These are phyloP conservation scores for Ascosphaera acerosa DNA, from an alignment of 2,329 filamentous ascomycete genomes.

Conservation along the genomic window DNA sequence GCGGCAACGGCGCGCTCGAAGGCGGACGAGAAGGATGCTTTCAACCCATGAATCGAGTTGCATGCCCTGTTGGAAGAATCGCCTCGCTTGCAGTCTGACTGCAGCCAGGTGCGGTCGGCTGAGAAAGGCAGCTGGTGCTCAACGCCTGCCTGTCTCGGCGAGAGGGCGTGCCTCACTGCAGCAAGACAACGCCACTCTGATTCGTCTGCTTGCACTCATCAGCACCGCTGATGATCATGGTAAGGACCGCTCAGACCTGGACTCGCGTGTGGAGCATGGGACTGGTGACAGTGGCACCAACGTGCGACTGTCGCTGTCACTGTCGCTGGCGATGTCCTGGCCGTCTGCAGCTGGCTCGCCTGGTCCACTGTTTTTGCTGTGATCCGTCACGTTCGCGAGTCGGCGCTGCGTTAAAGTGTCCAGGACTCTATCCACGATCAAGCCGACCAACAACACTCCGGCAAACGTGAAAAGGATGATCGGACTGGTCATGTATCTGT, in stretches of 20 bases:
- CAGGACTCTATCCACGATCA: slow-evolving; percentile 3
- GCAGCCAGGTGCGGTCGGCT: too few relatives aligned
- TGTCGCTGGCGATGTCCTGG: background rate
- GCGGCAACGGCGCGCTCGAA: too few relatives aligned
- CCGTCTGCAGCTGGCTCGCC: background rate
- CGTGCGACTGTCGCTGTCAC: background rate
- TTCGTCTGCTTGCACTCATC: too few relatives aligned
- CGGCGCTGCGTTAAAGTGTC: background rate
- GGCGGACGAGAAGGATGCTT: too few relatives aligned
- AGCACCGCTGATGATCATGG: too few relatives aligned
- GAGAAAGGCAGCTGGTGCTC: too few relatives aligned
- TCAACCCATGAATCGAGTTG: too few relatives aligned
- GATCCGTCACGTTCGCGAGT: background rate
- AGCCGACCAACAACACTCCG: slow-evolving; percentile 11
- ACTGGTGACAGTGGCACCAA: background rate
- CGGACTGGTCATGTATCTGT: slow-evolving; percentile 17
- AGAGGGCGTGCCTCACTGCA: too few relatives aligned
- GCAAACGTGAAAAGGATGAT: slow-evolving; percentile 15
- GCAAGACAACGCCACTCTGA: too few relatives aligned
- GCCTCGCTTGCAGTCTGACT: too few relatives aligned
- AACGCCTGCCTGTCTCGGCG: too few relatives aligned
- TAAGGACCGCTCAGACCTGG: background rate
- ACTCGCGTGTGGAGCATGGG: background rate
- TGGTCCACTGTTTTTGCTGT: background rate
- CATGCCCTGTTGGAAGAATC: too few relatives aligned